Evolutionary conservation across 2,329 filamentous ascomycete species (phyloP).

Genomic region (Exophiala lecanii-corni): DNA sequence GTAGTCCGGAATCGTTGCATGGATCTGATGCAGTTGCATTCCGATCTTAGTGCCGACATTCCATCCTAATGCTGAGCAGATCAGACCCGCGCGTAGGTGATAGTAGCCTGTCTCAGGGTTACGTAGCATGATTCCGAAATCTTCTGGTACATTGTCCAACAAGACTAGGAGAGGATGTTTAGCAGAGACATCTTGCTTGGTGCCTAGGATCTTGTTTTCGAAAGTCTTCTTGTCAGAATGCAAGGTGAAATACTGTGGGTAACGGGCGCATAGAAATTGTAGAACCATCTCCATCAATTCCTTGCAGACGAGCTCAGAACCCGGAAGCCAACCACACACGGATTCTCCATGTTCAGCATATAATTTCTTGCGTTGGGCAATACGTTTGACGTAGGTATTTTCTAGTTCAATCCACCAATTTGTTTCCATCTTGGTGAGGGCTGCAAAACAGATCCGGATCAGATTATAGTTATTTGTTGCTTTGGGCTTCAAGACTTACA

Average conservation of each 20-base stretch:
- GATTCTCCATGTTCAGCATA: conserved; percentile 58
- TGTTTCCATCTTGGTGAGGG: conserved; percentile 69
- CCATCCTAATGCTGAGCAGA: conserved; percentile 80
- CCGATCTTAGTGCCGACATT: conserved; percentile 71
- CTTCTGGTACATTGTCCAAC: conserved; percentile 74
- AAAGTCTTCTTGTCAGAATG: conserved; percentile 53
- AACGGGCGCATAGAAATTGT: conserved; percentile 72
- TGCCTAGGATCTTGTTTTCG: conserved; percentile 64
- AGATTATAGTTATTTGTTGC: not conserved
- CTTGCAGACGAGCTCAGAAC: conserved; percentile 73
- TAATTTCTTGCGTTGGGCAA: conserved; percentile 64
- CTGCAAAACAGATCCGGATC: conserved; percentile 40
- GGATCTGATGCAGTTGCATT: conserved; percentile 64
- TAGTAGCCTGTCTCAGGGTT: conserved; percentile 69
- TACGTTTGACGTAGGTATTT: conserved; percentile 62
- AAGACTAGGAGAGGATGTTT: conserved; percentile 66
- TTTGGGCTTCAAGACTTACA: conserved; percentile 51
- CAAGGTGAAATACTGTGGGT: conserved; percentile 69
- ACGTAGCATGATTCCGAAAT: conserved; percentile 72
- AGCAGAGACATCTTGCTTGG: conserved; percentile 54
- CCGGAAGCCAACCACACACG: conserved; percentile 66
- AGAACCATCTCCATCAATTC: conserved; percentile 84
- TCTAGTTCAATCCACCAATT: conserved; percentile 92
- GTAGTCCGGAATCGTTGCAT: conserved; percentile 72
- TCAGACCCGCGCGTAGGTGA: conserved; percentile 66